Base-by-base conservation (phyloP, 371 early-diverging fungal genomes). In the Apophysomyces sp. region DNA sequence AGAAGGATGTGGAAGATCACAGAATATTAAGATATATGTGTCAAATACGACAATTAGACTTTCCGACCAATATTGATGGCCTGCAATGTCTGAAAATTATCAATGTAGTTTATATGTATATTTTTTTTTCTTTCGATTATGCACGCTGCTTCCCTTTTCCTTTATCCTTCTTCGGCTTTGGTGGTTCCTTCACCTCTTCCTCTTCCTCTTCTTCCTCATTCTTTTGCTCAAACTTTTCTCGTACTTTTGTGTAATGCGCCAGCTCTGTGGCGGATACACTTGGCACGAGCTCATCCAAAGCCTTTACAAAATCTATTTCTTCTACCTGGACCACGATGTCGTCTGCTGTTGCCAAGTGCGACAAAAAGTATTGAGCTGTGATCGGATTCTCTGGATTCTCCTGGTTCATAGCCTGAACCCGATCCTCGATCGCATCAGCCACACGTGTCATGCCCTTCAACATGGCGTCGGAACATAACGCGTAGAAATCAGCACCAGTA, bases 401-500 rank as follows among this genome's bases (percentile, higher is more conserved):
- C 27, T 68, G 30, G 39, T 80, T 80, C 26, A 77, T 51, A 2
- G 55, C 34, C 26, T 71, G 36, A 24, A 92, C 85, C 52, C 84
- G 84, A 6, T 49, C 67, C 60, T 97, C 95, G n/a, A 97, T 88
- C 0, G 80, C 63, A 39, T 88, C 80, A 13, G 96, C 95, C 0
- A 90, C 93, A 44, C 97, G 88, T 6, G 93, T 79, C 87, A 97
- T 94, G 13, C 98, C 97, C 65, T 97, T 96, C 8, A 98, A 81
- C 87, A 96, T 92, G 2, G 99, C 95, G 69, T 97, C 98, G 16
- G 98, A 94, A 67, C 97, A 97, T 28, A 98, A 81, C 0, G 99
- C 99, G 71, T 98, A 98, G 64, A 98, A 94, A 73, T 98, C 99
- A 13, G 99, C 99, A 41, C 99, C 99, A 0, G 99, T 98, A 58